A percentile compares a stretch with the other conserved stretches of the same genome.
Evolutionary conservation across 140 eudicot species (phyloP).

Genomic region (Bidens hawaiensis): DNA sequence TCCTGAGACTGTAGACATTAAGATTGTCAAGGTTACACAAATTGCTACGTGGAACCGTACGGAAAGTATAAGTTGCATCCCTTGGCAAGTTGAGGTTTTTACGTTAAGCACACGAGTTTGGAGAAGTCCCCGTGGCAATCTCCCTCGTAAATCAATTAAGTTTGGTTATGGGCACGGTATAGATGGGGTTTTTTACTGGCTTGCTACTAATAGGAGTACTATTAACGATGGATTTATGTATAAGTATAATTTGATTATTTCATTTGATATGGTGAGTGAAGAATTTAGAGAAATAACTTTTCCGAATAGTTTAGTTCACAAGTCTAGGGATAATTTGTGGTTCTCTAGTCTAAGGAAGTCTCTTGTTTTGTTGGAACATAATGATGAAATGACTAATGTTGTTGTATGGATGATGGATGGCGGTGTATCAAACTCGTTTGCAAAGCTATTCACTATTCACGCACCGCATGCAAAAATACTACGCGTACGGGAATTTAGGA

Average conservation of each 20-base stretch:
- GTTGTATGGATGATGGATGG: background rate
- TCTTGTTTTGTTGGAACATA: background rate
- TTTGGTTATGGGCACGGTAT: background rate
- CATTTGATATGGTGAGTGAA: background rate
- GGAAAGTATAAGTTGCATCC: background rate
- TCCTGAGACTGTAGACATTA: background rate
- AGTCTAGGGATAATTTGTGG: too few relatives aligned
- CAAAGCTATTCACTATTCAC: background rate
- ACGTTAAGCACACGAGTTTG: background rate
- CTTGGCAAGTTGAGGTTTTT: background rate
- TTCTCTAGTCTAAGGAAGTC: background rate
- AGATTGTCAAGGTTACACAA: background rate
- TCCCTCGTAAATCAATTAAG: background rate
- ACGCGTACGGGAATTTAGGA: background rate
- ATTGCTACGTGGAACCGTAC: background rate
- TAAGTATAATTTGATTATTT: background rate
- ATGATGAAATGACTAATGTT: too few relatives aligned
- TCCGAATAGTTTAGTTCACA: background rate
- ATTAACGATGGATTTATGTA: background rate
- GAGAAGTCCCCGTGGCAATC: background rate
- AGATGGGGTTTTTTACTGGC: background rate
- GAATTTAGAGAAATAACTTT: background rate
- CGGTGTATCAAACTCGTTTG: background rate
- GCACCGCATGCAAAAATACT: background rate
- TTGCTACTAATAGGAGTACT: background rate